Evolutionary conservation across 2,329 filamentous ascomycete genomes (phyloP), one percentile per base, ranked within the genome.

Genomic region (Penicillium sp.): DNA sequence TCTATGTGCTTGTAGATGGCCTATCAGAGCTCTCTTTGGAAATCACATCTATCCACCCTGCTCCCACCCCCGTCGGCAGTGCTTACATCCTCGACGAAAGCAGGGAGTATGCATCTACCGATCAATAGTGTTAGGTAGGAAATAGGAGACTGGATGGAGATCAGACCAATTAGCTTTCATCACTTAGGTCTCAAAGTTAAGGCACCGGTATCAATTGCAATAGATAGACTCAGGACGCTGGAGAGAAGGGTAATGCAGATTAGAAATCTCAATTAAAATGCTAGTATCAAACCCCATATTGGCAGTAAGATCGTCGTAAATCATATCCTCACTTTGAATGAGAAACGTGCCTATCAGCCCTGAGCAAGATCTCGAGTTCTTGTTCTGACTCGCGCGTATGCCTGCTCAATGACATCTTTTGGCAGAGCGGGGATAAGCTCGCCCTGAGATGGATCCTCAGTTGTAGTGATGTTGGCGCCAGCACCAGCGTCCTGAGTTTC

Each of bases 1-100:
- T n/a, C n/a, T n/a, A n/a, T n/a, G 29, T 32, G 10, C 6, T 9
- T 32, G n/a, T n/a, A 13, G n/a, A 15, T 32, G 15, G 12, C 66
- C 67, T 63, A 70, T 74, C 71, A 72, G 71, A 71, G 71, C 71
- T 74, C 71, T 74, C 71, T 74, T 74, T 73, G 65, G 60, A 60
- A 63, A 48, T 72, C 70, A 73, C 59, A 15, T 58, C 58, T 55
- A 36, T 43, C 55, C 50, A 43, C 50, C 15, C 13, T 42, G 45
- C 40, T 30, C 33, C 17, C 23, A 26, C 46, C 29, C 39, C 9
- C 13, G 36, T 24, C 36, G 23, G 29, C 46, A 58, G 66, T 67
- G 63, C 68, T 62, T 66, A 71, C 68, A 62, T 72, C 61, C 26
- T 18, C 32, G 21, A 52, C 39, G 30, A n/a, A 17, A 18, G 26